These are phyloP conservation scores for Fusarium azukiicola DNA, from an alignment of 2,329 filamentous ascomycete genomes.

Conservation along the genomic window DNA sequence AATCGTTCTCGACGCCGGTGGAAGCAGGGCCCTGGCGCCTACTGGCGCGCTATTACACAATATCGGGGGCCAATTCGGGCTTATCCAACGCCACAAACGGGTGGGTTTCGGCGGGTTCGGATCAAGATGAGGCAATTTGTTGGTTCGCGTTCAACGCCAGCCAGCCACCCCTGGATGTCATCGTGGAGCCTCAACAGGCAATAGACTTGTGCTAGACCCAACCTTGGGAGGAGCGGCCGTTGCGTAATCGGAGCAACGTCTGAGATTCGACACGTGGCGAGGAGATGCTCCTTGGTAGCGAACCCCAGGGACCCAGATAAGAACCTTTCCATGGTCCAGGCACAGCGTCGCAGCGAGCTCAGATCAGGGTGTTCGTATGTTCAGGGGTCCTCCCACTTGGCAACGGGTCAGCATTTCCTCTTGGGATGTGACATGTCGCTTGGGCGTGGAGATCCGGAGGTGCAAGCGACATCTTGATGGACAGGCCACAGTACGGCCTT, in stretches of 20 bases:
- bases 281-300: conserved; percentile 8
- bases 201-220: not conserved
- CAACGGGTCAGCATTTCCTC: conserved; percentile 4
- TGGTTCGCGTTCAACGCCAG: not conserved
- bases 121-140: not conserved
- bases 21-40: not conserved
- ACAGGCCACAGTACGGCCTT: conserved; percentile 3
- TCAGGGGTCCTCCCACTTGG: not conserved
- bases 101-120: conserved; percentile 15
- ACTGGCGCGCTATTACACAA: not conserved
- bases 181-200: not conserved
- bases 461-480: conserved; percentile 1
- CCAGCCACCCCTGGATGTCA: conserved; percentile 1
- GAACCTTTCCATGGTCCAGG: conserved; percentile 9
- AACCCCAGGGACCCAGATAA: not conserved
- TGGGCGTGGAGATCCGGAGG: not conserved
- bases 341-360: conserved; percentile 1
- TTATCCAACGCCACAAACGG: conserved; percentile 11
- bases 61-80: not conserved
- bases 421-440: conserved; percentile 9
- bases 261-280: not conserved
- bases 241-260: conserved; percentile 17
- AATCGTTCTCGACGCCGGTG: conserved; percentile 19
- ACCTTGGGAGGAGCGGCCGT: not conserved
- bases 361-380: conserved; percentile 11